phyloP scores from a whole-genome alignment of 2,329 filamentous ascomycete genomes.

The Sclerotinia glacialis region DNA sequence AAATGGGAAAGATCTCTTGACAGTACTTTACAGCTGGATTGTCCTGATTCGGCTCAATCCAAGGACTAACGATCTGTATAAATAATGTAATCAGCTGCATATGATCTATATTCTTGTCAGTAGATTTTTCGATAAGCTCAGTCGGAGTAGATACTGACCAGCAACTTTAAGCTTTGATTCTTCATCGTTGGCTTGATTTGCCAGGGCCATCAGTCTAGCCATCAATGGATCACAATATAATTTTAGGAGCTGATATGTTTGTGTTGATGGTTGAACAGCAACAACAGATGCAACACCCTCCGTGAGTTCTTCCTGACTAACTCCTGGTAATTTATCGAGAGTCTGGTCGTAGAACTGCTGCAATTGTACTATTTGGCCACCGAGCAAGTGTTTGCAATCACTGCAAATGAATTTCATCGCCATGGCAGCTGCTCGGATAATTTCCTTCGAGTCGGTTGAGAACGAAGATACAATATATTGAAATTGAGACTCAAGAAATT shows the following conservation, averaged over 20 bases:
- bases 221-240: slow-evolving; percentile 91
- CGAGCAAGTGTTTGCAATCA: slow-evolving; percentile 85
- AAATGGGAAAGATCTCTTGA: slow-evolving; percentile 85
- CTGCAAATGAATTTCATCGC: slow-evolving; percentile 97
- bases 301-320: slow-evolving; percentile 92
- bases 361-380: slow-evolving; percentile 77
- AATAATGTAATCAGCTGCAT: slow-evolving; percentile 91
- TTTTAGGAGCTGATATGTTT: slow-evolving; percentile 83
- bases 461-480: slow-evolving; percentile 95
- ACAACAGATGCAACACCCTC: slow-evolving; percentile 93
- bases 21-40: slow-evolving; percentile 96
- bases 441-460: slow-evolving; percentile 81
- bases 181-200: slow-evolving; percentile 79
- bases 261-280: slow-evolving; percentile 74
- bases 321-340: slow-evolving; percentile 77
- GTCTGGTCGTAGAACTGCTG: slow-evolving; percentile 92
- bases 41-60: slow-evolving; percentile 66
- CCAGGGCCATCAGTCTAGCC: slow-evolving; percentile 78
- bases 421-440: slow-evolving; percentile 85
- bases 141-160: slow-evolving; percentile 49
- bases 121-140: slow-evolving; percentile 14
- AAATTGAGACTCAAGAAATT: slow-evolving; percentile 88
- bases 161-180: slow-evolving; percentile 82
- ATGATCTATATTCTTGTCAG: slow-evolving; percentile 58
- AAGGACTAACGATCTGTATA: slow-evolving; percentile 72